A percentile compares a stretch with the other conserved stretches of the same genome.
Conservation (phyloP, 2,329 filamentous ascomycete species). For the Cladophialophora chaetospira region DNA sequence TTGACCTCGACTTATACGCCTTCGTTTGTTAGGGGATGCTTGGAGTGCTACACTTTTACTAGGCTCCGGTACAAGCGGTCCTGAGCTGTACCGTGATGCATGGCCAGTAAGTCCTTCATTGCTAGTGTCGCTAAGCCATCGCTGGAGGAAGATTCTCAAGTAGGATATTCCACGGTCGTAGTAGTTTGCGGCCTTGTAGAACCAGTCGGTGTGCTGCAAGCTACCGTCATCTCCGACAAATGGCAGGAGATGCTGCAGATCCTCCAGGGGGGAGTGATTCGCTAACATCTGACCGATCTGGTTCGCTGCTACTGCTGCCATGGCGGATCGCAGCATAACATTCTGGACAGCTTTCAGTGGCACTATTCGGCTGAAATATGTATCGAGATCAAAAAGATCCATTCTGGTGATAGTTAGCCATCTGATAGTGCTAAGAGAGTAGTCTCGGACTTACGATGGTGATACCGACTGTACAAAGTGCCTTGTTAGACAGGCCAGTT, state of each 20-base stretch:
- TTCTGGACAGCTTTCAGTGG: conserved; percentile 42
- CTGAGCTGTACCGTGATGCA: conserved; percentile 21
- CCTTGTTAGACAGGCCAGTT: conserved; percentile 42
- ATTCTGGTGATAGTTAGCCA: conserved; percentile 33
- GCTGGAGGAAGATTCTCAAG: conserved; percentile 44
- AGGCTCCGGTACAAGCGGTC: conserved; percentile 14
- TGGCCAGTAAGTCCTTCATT: conserved; percentile 22
- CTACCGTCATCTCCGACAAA: conserved; percentile 20
- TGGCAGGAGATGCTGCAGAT: conserved; percentile 25
- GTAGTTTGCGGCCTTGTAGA: conserved; percentile 62
- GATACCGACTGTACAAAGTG: conserved; percentile 42
- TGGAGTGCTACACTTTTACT: background rate
- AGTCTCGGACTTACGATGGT: conserved; percentile 31
- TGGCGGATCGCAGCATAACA: conserved; percentile 40
- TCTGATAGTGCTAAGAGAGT: background rate
- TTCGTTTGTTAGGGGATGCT: conserved; percentile 39
- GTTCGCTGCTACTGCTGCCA: conserved; percentile 45
- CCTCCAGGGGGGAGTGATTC: conserved; percentile 21
- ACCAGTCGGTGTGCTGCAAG: conserved; percentile 54
- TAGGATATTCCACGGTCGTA: conserved; percentile 61
- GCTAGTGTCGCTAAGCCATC: conserved; percentile 37
- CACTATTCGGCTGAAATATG: conserved; percentile 42
- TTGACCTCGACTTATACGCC: conserved; percentile 36
- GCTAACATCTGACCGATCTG: conserved; percentile 36
- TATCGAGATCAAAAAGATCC: conserved; percentile 45